These are phyloP conservation scores for Comarum palustre DNA, from an alignment of 306 rosid genomes.

Conservation along the genomic window DNA sequence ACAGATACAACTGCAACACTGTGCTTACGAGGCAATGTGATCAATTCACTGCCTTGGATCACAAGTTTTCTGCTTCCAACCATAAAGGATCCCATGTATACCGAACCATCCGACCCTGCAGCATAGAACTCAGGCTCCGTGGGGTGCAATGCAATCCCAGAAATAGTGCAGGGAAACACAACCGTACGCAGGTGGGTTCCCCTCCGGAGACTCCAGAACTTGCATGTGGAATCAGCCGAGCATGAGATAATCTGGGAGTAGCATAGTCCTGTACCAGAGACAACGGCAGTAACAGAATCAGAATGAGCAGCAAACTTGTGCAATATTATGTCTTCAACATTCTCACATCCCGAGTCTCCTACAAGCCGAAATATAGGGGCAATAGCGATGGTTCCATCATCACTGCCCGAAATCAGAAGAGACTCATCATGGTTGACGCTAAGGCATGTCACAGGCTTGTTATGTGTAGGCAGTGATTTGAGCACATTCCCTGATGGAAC, in stretches of 20 bases:
- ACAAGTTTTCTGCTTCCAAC: constrained; percentile 8
- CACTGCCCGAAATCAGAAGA: constrained; percentile 58
- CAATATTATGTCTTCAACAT: constrained; percentile 20
- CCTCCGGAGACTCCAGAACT: constrained; percentile 50
- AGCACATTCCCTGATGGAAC: constrained; percentile 51
- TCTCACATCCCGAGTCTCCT: constrained; percentile 7
- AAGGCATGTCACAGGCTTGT: constrained; percentile 52
- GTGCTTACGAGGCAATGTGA: constrained; percentile 37
- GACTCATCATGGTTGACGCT: constrained; percentile 53
- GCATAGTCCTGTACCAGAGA: constrained; percentile 26
- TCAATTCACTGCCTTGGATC: constrained; percentile 17
- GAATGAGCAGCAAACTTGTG: constrained; percentile 55
- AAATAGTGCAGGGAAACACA: constrained; percentile 48
- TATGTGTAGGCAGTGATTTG: constrained; percentile 37
- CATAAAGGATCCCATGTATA: constrained; percentile 37
- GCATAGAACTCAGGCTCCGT: constrained; percentile 43
- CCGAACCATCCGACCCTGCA: constrained; percentile 65
- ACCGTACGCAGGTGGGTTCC: constrained; percentile 32
- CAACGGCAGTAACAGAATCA: constrained; percentile 46
- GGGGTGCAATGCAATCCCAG: constrained; percentile 39
- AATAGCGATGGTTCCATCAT: constrained; percentile 57
- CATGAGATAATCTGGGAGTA: constrained; percentile 47
- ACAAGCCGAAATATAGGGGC: constrained; percentile 53
- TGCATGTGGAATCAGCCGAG: constrained; percentile 57
- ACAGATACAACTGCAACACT: constrained; percentile 40